Base-by-base conservation (phyloP, 371 early-diverging fungal species). In the Mucor piriformis region DNA sequence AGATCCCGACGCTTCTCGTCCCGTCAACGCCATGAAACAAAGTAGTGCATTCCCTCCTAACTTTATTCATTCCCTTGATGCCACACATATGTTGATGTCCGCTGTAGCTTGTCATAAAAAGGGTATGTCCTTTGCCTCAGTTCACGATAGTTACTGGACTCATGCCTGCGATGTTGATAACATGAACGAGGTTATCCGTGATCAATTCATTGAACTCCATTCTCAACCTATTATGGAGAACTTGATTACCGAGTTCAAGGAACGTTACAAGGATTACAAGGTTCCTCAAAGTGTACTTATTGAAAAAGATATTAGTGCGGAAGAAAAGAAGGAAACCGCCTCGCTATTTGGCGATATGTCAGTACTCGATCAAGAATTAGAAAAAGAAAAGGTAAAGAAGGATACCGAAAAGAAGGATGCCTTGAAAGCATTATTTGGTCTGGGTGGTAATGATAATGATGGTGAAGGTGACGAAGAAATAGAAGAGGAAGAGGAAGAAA, bases 91-190 rank as follows among this genome's bases (percentile, higher is more conserved):
- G 99, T 82, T 96, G 66, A 84, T 96, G 82, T 92, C 96, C 12
- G 96, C 98, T 15, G 81, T 94, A 13, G 88, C 87, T 38, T 97
- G 96, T 75, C 84, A 93, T 35, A 74, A 81, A 40, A 81, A 83
- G 23, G 90, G 88, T 11, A 67, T 97, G 66, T 77, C 85, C 1
- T 98, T 97, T 83, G 96, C 98, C 0, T 86, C 96, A 5, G 99
- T 98, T 18, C 99, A 98, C 77, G 99, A 98, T 74, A 93, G 93
- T 66, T 98, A 94, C 76, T 98, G 99, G 99, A 96, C 98, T 0
- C 99, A 98, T 63, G 95, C 98, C 0, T 87, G 88, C 64, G 94
- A 95, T 74, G 90, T 96, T 0, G 92, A 95, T 69, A 68, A 55
- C 24, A 94, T 98, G 95, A 89, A 89, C 70, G 69, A 67, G 53